A percentile compares a stretch with the other conserved stretches of the same genome.
These are phyloP conservation scores for Clarireedia paspali DNA, from an alignment of 2,329 filamentous ascomycete genomes.

Conservation along the genomic window DNA sequence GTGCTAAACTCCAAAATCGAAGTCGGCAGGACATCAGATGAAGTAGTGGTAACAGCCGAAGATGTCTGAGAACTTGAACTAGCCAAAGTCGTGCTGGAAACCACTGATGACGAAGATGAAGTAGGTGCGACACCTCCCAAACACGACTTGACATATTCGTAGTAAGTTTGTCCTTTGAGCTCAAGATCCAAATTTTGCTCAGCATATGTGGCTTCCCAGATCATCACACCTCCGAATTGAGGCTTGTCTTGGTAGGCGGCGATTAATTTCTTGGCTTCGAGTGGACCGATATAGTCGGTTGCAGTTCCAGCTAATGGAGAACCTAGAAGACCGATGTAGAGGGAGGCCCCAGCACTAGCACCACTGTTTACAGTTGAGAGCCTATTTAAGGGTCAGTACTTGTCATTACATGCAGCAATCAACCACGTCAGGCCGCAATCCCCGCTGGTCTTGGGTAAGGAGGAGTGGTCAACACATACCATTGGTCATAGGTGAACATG, in stretches of 20 bases:
- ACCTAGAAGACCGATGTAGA: conserved; percentile 27
- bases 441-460: no score
- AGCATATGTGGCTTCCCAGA: conserved; percentile 27
- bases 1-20: no score
- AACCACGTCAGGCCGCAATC: no score
- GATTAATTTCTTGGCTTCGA: conserved; percentile 22
- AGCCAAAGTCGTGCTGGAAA: background rate
- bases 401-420: background rate
- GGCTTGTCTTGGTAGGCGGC: conserved; percentile 13
- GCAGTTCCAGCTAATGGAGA: conserved; percentile 6
- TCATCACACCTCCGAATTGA: conserved; percentile 30
- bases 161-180: conserved; percentile 11
- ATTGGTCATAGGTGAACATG: conserved; percentile 23
- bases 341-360: conserved; percentile 21
- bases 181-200: conserved; percentile 14
- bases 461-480: conserved; percentile 9
- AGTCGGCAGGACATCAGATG: no score
- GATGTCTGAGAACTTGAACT: background rate
- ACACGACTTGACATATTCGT: conserved; percentile 16
- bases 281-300: conserved; percentile 19
- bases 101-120: conserved; percentile 3
- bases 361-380: conserved; percentile 13
- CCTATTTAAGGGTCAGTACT: background rate
- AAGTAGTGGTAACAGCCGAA: no score
- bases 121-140: conserved; percentile 9